Base-by-base conservation (phyloP, 345 rosid genomes). In the Stellera chamaejasme region DNA sequence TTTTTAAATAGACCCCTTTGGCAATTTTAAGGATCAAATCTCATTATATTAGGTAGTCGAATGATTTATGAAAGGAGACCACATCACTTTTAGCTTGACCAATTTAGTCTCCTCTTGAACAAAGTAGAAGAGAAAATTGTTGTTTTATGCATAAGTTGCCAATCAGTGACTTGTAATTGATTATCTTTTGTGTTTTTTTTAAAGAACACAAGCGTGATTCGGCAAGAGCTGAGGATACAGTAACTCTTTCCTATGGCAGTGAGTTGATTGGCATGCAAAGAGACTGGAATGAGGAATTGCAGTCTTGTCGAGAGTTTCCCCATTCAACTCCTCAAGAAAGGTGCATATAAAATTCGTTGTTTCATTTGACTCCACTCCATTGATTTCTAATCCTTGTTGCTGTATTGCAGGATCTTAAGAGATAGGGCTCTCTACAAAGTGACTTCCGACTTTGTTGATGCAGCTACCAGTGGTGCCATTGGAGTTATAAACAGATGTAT, bases 241-340 rank as follows among this genome's bases (percentile, higher is more conserved):
- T 94, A 54, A 87, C 92, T 59, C 96, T 90, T 76, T 90, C 99
- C 12, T 94, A 83, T 83, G 97, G 97, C 56, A 87, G 96, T 70
- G 99, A 94, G 70, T 70, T 94, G 54, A 85, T 90, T 67, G 99
- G 99, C 52, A 94, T 94, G 99, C 99, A 90, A 75, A 87, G 97
- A 69, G 99, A 94, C 75, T 94, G 99, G 99, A 94, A 94, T 26
- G 99, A 94, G 73, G 97, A 94, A 77, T 74, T 94, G 82, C 99
- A 94, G 75, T 87, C 99, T 61, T 94, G 99, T 68, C 80, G 89
- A 50, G 99, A 94, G 60, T 94, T 94, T 74, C 97, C 99, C 54
- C 97, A 90, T 55, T 63, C 93, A 61, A 76, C 74, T 59, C 90
- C 88, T 61, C 99, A 90, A 59, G 99, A 94, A 71, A 90, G 96